A percentile compares a stretch with the other conserved stretches of the same genome.
These are phyloP conservation scores for Starmerella riodocensis DNA, from an alignment of 805 yeast species.

Conservation along the genomic window DNA sequence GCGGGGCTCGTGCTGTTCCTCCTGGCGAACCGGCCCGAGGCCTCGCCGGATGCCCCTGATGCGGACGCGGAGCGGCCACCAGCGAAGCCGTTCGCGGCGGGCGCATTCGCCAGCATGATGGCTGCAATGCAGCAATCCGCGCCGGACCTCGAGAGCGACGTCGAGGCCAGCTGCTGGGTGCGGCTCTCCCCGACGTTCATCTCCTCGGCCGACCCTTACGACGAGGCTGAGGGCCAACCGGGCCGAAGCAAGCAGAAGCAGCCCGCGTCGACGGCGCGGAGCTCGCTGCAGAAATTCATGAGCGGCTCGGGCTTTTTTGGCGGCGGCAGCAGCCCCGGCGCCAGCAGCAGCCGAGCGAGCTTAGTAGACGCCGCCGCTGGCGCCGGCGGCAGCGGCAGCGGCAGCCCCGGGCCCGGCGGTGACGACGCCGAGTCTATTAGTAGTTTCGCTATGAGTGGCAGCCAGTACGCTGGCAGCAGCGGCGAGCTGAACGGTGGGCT, in stretches of 20 bases:
- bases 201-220: slow-evolving; percentile 5
- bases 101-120: background rate
- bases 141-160: slow-evolving; percentile 7
- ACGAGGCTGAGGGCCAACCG: slow-evolving; percentile 5
- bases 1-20: no score
- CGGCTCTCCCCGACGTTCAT: slow-evolving; percentile 12
- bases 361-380: background rate
- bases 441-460: no score
- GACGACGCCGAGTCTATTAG: background rate
- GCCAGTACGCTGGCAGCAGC: no score
- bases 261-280: slow-evolving; percentile 36
- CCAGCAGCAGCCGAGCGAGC: background rate
- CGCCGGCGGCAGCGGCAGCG: background rate
- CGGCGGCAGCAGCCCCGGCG: background rate
- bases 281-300: slow-evolving; percentile 47
- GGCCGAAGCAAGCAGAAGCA: background rate
- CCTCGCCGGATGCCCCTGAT: no score
- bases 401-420: background rate
- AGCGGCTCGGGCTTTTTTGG: background rate
- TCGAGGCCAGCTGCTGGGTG: slow-evolving; percentile 15
- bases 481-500: no score
- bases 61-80: background rate
- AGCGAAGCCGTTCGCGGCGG: background rate
- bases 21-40: no score
- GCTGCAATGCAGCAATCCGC: background rate